Evolutionary conservation across 176 grass and related monocot genomes (phyloP).

Genomic region (Musa itinerans): DNA sequence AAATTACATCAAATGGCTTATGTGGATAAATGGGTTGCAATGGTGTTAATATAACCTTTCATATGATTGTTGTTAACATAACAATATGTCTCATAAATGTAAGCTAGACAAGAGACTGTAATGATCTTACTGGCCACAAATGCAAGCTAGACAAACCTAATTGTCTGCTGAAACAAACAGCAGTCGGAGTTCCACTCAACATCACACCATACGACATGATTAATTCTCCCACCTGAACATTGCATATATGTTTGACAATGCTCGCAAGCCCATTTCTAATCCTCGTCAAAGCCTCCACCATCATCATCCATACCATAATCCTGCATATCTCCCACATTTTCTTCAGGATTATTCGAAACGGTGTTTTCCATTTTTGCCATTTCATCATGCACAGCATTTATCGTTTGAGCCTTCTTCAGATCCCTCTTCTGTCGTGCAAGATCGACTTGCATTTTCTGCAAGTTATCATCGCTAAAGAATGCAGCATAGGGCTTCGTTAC

Average conservation of each 20-base stretch:
- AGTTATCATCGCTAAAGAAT: constrained; percentile 56
- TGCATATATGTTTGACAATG: background rate
- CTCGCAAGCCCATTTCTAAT: background rate
- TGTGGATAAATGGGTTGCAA: too few relatives aligned
- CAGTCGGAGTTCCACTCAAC: too few relatives aligned
- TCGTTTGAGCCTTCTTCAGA: background rate
- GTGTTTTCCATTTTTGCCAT: constrained; percentile 28
- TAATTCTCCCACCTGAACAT: too few relatives aligned
- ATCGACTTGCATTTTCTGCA: constrained; percentile 47
- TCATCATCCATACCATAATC: constrained; percentile 46
- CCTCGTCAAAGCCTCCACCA: constrained; percentile 38
- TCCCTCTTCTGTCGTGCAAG: constrained; percentile 16
- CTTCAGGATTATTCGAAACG: constrained; percentile 33
- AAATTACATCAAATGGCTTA: too few relatives aligned
- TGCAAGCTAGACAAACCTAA: too few relatives aligned
- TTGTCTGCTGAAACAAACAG: too few relatives aligned
- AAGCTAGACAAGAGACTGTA: too few relatives aligned
- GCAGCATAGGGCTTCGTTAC: constrained; percentile 55
- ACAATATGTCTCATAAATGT: too few relatives aligned
- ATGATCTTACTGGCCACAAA: too few relatives aligned
- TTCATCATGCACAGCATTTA: constrained; percentile 35
- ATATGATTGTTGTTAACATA: too few relatives aligned
- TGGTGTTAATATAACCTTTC: too few relatives aligned
- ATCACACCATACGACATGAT: too few relatives aligned
- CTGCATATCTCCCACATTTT: constrained; percentile 40